phyloP scores from a whole-genome alignment of 2,329 filamentous ascomycete species.

The Trichoderma oligosporum region DNA sequence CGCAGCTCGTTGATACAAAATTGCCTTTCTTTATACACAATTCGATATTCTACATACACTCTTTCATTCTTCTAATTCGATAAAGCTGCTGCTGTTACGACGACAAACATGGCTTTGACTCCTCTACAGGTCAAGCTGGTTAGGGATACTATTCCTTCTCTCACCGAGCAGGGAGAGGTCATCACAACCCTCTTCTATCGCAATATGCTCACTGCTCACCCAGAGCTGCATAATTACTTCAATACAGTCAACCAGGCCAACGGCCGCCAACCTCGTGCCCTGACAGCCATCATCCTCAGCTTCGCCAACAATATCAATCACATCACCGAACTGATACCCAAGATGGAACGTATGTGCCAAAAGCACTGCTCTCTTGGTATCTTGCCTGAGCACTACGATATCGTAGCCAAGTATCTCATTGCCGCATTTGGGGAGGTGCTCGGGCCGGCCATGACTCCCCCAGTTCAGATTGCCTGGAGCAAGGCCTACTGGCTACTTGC shows the following conservation, averaged over 20 bases:
- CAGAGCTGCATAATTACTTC: slow-evolving; percentile 66
- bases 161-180: slow-evolving; percentile 62
- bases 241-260: slow-evolving; percentile 46
- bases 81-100: neutral
- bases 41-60: too few species aligned
- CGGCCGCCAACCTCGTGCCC: slow-evolving; percentile 35
- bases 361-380: slow-evolving; percentile 72
- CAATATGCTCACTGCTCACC: slow-evolving; percentile 62
- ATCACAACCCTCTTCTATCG: slow-evolving; percentile 72
- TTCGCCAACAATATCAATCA: slow-evolving; percentile 69
- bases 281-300: slow-evolving; percentile 53
- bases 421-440: slow-evolving; percentile 64
- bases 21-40: too few species aligned
- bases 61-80: neutral
- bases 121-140: slow-evolving; percentile 60
- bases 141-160: slow-evolving; percentile 65
- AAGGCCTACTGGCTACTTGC: slow-evolving; percentile 71
- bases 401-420: slow-evolving; percentile 67
- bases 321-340: slow-evolving; percentile 51
- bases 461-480: slow-evolving; percentile 64
- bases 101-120: slow-evolving; percentile 40
- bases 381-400: slow-evolving; percentile 63
- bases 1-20: too few species aligned
- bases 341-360: slow-evolving; percentile 58
- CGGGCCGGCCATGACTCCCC: slow-evolving; percentile 59